A percentile compares a stretch with the other conserved stretches of the same genome.
phyloP scores from a whole-genome alignment of 305 asterid species.

The Euphrasia arctica region DNA sequence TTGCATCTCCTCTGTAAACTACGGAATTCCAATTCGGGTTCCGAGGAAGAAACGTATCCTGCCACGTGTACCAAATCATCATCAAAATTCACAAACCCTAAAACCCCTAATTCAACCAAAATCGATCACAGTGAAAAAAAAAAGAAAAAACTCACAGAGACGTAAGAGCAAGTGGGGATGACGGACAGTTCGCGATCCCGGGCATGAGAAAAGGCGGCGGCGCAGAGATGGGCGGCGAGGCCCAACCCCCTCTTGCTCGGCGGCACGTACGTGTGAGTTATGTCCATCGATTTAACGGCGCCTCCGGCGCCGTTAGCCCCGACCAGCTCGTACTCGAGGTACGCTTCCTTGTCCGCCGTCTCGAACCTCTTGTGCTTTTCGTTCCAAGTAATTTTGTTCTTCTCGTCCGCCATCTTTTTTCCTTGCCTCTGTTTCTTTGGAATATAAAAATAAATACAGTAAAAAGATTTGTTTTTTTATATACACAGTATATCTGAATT shows the following conservation, averaged over 20 bases:
- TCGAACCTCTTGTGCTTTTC: slow-evolving; percentile 57
- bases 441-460: background rate
- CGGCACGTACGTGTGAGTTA: slow-evolving; percentile 81
- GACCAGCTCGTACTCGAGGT: slow-evolving; percentile 46
- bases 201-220: slow-evolving; percentile 82
- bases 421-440: background rate
- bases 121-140: background rate
- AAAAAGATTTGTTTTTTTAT: background rate
- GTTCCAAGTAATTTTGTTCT: slow-evolving; percentile 54
- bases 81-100: background rate
- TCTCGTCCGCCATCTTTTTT: slow-evolving; percentile 31
- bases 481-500: too few species aligned
- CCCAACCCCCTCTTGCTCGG: slow-evolving; percentile 81
- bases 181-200: slow-evolving; percentile 46
- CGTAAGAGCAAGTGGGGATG: slow-evolving; percentile 86
- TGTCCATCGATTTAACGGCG: slow-evolving; percentile 52
- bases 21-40: slow-evolving; percentile 61
- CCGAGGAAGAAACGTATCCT: slow-evolving; percentile 80
- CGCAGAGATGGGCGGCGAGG: slow-evolving; percentile 72
- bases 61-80: slow-evolving; percentile 19
- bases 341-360: slow-evolving; percentile 73
- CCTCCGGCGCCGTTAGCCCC: slow-evolving; percentile 3
- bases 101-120: slow-evolving; percentile 3
- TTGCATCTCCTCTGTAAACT: slow-evolving; percentile 48
- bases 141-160: slow-evolving; percentile 47